Conservation (phyloP, 2,329 filamentous ascomycete genomes). For the Nothophaeocryptopus gaeumannii region DNA sequence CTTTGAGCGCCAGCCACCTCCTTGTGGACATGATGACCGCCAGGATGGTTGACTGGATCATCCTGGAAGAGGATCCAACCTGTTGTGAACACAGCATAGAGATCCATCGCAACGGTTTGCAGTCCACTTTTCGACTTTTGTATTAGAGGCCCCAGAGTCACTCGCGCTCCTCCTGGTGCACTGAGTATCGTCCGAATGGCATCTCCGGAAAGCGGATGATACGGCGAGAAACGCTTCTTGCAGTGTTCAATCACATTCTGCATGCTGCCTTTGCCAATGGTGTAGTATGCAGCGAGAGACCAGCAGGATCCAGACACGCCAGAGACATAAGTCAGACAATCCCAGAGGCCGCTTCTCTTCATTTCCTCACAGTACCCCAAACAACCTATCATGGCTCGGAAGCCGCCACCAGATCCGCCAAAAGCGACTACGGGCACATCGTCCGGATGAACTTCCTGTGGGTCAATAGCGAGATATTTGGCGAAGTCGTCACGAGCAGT, state of each 20-base stretch:
- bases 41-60: constrained; percentile 25
- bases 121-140: constrained; percentile 33
- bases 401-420: constrained; percentile 34
- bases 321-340: constrained; percentile 33
- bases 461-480: constrained; percentile 31
- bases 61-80: constrained; percentile 34
- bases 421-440: constrained; percentile 34
- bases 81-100: constrained; percentile 34
- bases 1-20: constrained; percentile 26
- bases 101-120: constrained; percentile 33
- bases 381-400: constrained; percentile 32
- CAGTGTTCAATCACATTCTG: constrained; percentile 34
- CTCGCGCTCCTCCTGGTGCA: constrained; percentile 28
- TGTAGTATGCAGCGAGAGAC: constrained; percentile 35
- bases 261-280: constrained; percentile 30
- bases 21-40: constrained; percentile 17
- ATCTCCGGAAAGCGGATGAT: constrained; percentile 34
- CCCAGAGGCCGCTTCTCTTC: constrained; percentile 32
- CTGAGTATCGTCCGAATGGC: constrained; percentile 32
- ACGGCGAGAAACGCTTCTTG: constrained; percentile 33
- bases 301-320: constrained; percentile 36
- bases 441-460: constrained; percentile 29
- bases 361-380: constrained; percentile 33
- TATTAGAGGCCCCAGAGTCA: constrained; percentile 32
- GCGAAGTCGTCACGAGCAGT: constrained; percentile 30